Conservation (phyloP, 176 grass and related monocot species). For the Elymus sibiricus region DNA sequence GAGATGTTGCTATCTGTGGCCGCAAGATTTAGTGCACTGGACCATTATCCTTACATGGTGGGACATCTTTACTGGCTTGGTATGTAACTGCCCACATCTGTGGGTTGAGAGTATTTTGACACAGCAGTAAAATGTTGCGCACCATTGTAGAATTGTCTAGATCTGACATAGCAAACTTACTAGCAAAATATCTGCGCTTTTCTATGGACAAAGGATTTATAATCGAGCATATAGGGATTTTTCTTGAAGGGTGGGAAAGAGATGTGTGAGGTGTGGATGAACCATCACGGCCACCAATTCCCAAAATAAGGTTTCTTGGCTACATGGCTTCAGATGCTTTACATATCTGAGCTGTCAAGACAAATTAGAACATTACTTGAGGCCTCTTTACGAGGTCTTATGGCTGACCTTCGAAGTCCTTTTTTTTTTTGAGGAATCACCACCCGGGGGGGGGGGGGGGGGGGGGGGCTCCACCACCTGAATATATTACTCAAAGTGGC, state of each 20-base stretch:
- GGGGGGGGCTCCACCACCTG: too few relatives aligned
- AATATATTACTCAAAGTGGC: too few relatives aligned
- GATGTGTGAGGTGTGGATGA: too few relatives aligned
- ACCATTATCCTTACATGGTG: conserved; percentile 25
- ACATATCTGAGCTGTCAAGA: background rate
- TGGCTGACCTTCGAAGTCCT: too few relatives aligned
- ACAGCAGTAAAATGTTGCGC: background rate
- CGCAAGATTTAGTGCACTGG: conserved; percentile 10
- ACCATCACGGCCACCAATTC: too few relatives aligned
- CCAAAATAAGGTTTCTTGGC: background rate
- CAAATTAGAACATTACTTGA: background rate
- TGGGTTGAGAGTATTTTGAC: background rate
- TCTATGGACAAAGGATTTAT: background rate
- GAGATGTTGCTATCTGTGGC: background rate
- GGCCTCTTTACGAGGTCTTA: background rate
- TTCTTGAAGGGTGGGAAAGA: too few relatives aligned
- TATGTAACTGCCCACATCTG: conserved; percentile 1
- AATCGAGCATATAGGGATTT: too few relatives aligned
- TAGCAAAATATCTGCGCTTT: background rate
- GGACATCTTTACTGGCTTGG: conserved; percentile 25
- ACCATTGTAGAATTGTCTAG: background rate
- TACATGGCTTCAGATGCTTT: background rate
- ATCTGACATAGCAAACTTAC: background rate
- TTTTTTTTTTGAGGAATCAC: too few relatives aligned
- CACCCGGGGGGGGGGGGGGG: too few relatives aligned